Base-by-base conservation (phyloP, 2,329 filamentous ascomycete species). In the Colletotrichum simmondsii region DNA sequence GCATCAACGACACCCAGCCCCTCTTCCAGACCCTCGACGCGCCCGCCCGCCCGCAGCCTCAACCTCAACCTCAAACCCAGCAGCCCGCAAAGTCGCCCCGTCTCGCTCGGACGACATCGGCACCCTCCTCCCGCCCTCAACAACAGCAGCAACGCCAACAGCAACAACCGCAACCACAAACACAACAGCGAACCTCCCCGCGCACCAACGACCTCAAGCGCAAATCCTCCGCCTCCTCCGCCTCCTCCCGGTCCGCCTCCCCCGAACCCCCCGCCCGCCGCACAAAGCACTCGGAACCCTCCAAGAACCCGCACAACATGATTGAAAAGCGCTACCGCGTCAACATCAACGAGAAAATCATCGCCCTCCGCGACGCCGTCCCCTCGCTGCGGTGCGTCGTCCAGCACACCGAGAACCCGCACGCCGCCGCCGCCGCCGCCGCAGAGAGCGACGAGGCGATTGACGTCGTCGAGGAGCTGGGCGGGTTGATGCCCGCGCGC, bases 251-350 rank as follows among this genome's bases (percentile, higher is more conserved):
- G 54, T 79, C 79, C 1, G 79, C 88, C 80, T 63, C 88, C 85
- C 30, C 86, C 86, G 79, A 78, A 30, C 79, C 77, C 61, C 77
- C 79, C 3, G 76, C 79, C 26, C 75, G 74, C 19, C 77, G 78
- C 63, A 78, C 78, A 52, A 78, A 79, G 74, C 75, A 78, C 75
- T 76, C 78, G 32, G 78, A 80, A 64, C 76, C 78, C 28, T 95
- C 94, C 85, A 95, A 95, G 85, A 93, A 93, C 37, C 92, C 93
- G 10, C 94, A 96, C 83, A 95, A 95, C 83, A 93, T 95, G 83
- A 95, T 95, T 75, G 94, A 96, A 83, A 95, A 95, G 84, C 87
- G 94, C 68, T 96, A 95, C 82, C 91, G 94, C 76, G 94, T 92
- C 65, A 96, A 96, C 78, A 86, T 96, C 71, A 95, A 95, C 80